Evolutionary conservation across 441 rosid genomes (phyloP), one percentile per base, ranked within the genome.

Genomic region (Croton laevigatus): DNA sequence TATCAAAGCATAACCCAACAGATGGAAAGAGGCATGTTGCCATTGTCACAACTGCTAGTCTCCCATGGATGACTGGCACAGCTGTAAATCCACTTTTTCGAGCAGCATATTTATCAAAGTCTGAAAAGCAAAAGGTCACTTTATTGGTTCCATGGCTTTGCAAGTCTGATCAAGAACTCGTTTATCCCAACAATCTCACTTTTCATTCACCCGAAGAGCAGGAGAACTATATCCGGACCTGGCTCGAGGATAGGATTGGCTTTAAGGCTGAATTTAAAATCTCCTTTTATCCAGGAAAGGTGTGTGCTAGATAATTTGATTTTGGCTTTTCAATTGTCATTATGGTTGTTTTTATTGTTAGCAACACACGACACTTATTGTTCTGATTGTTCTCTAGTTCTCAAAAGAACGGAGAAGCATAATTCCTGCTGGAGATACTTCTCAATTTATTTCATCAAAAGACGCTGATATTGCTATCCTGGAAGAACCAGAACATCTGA

Each of bases 31-130:
- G 98, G 83, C 94, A 90, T 70, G 97, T 94, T 27, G 97, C 97
- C 65, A 90, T 91, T 79, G 94, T 94, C 66, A 91, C 97, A 42
- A 94, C 98, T 75, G 98, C 97, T 60, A 94, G 98, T 81, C 97
- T 94, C 76, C 98, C 98, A 38, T 94, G 98, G 98, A 91, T 94
- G 98, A 94, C 97, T 2, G 98, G 98, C 75, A 94, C 98, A 70
- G 98, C 98, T 74, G 93, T 94, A 62, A 94, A 94, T 80, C 97
- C 98, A n/a, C 86, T 94, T 71, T 91, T 90, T 64, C 87, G 97
- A 66, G 98, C 98, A n/a, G 98, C 97, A 6, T 94, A 83, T 84
- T 79, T 94, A 67, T 87, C 98, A 11, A 85, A 88, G 71, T 86
- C 96, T 62, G 97, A 82, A 55, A 84, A 85, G 70, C 97, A 86